Evolutionary conservation across 2,329 filamentous ascomycete species (phyloP), one percentile per base, ranked within the genome.

Genomic region (Claviceps monticola): DNA sequence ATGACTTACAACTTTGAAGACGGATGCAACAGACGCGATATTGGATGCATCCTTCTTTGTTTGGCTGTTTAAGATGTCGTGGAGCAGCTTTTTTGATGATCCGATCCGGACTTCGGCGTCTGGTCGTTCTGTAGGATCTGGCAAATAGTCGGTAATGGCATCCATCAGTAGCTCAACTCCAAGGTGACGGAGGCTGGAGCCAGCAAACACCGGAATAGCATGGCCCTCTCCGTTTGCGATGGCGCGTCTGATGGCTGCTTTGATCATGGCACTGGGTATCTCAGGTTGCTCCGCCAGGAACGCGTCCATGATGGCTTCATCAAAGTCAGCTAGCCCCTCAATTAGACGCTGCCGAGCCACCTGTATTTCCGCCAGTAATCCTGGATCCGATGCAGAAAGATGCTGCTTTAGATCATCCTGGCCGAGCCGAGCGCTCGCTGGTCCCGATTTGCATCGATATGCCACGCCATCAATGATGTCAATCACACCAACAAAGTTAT

Each of bases 1-100:
- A 61, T 97, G 91, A 57, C 91, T 85, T 56, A 93, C 88, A 5
- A 97, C 93, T 67, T 98, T 98, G 77, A 97, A 98, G 1, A 97
- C 79, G 16, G 84, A 86, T 26, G 80, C 76, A 2, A 80, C 68
- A 5, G 75, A 70, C 8, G 71, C 68, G 26, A 72, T 60, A 1
- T 64, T 63, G 13, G 67, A 63, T 7, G 57, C 57, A 9, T 63
- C 56, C 21, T 64, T 64, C 55, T 71, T 72, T 23, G 66, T 66
- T 23, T 68, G 65, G 1, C 60, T 54, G 19, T 64, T 58, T 16
- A 80, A 63, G 5, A 74, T 61, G 2, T 73, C 58, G 1, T 56
- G 51, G 2, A 71, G 57, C 5, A 59, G 60, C 3, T 67, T 55
- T 38, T 63, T 66, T 0, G 75, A 73, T n/a, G 78, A 70, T 0